Evolutionary conservation across 164 flowering plant genomes (phyloP), one percentile per base, ranked within the genome.

Genomic region (Piper betle): DNA sequence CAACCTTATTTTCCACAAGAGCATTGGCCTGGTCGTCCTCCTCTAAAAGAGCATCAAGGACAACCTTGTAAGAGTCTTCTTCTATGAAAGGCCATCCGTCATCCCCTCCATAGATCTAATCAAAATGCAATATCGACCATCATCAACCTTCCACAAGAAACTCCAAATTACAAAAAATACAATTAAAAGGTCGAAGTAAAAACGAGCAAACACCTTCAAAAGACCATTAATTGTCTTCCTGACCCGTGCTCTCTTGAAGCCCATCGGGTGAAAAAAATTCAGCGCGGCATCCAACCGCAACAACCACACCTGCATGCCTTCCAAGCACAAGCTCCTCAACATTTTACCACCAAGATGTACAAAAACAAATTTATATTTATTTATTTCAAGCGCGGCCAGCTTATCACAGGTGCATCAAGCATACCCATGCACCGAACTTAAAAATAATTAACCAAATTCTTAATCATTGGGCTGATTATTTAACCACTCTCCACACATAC

Each of bases 51-150:
- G 70, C 57, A 0, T 83, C 83, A 56, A 83, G 67, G 0, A 81
- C 70, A 42, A 79, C 58, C 68, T 41, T 74, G 50, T 83, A 83
- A 1, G 75, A 62, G 48, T 13, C 68, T 13, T 77, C 84, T 62
- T 83, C 84, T 41, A 83, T 73, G 63, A 83, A 83, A 11, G 16
- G 12, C 84, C 84, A 83, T 7, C 81, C 84, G 0, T 62, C 69
- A 39, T 78, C 76, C 33, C 78, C 76, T 33, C 76, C 82, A 52
- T 79, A 79, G 15, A 69, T 69, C 81, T 80, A 40, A 16, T 53
- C 9, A 55, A 9, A 55, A 42, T 46, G 12, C 3, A 6, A 46
- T 10, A 12, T 15, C 50, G 3, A 10, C 50, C 58, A 55, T 7
- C 11, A 4, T 38, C 11, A 55, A 55, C 38, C 12, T 55, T 11